Evolutionary conservation across 1,139 yeast genomes (phyloP).

Genomic region (Blastobotrys illinoisensis): DNA sequence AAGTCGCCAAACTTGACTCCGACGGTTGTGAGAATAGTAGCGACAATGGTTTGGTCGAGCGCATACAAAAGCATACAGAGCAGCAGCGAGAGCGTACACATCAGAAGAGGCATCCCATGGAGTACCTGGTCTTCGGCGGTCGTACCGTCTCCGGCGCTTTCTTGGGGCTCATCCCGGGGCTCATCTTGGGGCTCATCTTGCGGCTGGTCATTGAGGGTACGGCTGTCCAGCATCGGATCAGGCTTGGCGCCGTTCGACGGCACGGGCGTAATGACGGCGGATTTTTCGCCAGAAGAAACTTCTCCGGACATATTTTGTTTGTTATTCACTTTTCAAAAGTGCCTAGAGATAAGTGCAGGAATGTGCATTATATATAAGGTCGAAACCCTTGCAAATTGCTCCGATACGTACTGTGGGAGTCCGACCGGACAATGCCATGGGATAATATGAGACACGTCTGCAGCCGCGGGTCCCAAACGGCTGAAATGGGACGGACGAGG

Average conservation of each 20-base stretch:
- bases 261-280: neutral
- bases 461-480: neutral
- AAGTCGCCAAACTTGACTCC: slow-evolving; percentile 51
- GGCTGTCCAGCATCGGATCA: neutral
- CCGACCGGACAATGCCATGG: neutral
- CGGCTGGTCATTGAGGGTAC: neutral
- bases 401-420: neutral
- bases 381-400: neutral
- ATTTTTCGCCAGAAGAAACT: neutral
- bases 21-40: slow-evolving; percentile 52
- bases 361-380: too few relatives aligned
- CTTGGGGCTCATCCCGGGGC: neutral
- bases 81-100: slow-evolving; percentile 44
- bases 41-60: slow-evolving; percentile 61
- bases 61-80: slow-evolving; percentile 56
- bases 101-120: slow-evolving; percentile 38
- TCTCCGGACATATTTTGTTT: neutral
- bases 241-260: neutral
- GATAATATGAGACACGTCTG: neutral
- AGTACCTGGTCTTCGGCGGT: slow-evolving; percentile 32
- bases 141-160: slow-evolving; percentile 17
- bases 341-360: too few relatives aligned
- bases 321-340: neutral
- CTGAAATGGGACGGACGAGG: neutral
- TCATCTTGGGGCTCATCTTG: too few relatives aligned